Evolutionary conservation across 257 asterid genomes (phyloP), one percentile per base, ranked within the genome.

Genomic region (Leptodermis oblonga): DNA sequence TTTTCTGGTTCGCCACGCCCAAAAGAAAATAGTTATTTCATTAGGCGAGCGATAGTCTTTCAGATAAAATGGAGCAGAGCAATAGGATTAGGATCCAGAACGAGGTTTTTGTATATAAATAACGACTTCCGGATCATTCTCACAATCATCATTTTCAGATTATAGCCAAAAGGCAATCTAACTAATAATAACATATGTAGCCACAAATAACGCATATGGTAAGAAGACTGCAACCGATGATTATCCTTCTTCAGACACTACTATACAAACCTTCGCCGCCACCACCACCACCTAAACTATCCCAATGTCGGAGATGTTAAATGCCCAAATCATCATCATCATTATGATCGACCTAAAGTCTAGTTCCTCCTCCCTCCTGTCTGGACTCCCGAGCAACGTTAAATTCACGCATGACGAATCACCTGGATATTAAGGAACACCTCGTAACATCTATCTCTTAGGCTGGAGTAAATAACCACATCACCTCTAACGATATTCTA

Each of bases 181-280:
- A 56, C 41, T 26, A 25, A 67, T 39, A 62, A 61, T 15, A 28
- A 60, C 52, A 34, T 59, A 4, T 5, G 15, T 64, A 53, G 65
- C 78, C 70, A 69, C 68, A 72, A 69, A 34, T 34, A 48, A 13
- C 55, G 33, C 66, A 51, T 53, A 41, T 56, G 63, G 46, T 59
- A 67, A n/a, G n/a, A n/a, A n/a, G 48, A 28, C 61, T 26, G 43
- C 41, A 52, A 17, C 52, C 55, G 59, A 45, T 74, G 72, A 49
- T 78, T 73, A 45, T 77, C 72, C 72, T 68, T 65, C 51, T 49
- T 69, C 58, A 2, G 55, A 69, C 54, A 72, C 43, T 69, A 72
- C 70, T 69, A 60, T 73, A 78, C 82, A 78, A 31, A 64, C 67
- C n/a, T 77, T 55, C 43, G 31, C 73, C 67, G 58, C 54, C 25